Evolutionary conservation across 1,139 yeast species (phyloP), one percentile per base, ranked within the genome.

Genomic region (Insectozyma bohioensis): DNA sequence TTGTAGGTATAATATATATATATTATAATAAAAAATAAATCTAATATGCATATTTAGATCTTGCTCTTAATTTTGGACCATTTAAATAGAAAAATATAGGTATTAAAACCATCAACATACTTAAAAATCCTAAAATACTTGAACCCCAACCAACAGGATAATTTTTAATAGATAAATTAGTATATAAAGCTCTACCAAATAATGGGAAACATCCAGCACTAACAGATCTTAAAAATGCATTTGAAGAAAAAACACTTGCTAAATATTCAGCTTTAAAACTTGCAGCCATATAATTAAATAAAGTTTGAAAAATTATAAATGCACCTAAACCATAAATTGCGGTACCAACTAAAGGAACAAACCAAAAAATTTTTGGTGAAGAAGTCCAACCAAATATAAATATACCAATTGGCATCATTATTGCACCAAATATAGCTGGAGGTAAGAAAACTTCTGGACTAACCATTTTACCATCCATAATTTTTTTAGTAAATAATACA

Each of bases 101-200:
- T 35, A 81, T 79, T 1, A 85, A 83, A 34, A 80, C 67, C 75
- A 84, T 66, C 0, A 61, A 70, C 7, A 76, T 40, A 0, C 80
- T 66, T 22, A 80, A 51, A 47, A 79, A 73, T 1, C 75, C 87
- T 32, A 82, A 53, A 2, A 80, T 40, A 20, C 73, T 64, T 3
- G 76, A 61, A 4, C 86, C 90, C 87, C 88, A 81, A 0, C 85
- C 88, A 41, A 79, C 61, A 1, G 66, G 67, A 38, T 48, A 57
- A 20, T 56, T 56, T 1, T 54, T 48, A 9, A 56, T 55, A 17
- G 56, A 55, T 26, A 60, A 42, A 45, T 63, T 45, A 30, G 57
- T 51, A 52, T 72, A 80, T 65, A 84, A 62, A 37, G 75, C 75
- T 13, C 43, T 39, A 4, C 58, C 63, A 36, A 60, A 57, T 14